Base-by-base conservation (phyloP, 495 filamentous ascomycete genomes). In the Chaetomium cochliodes region DNA sequence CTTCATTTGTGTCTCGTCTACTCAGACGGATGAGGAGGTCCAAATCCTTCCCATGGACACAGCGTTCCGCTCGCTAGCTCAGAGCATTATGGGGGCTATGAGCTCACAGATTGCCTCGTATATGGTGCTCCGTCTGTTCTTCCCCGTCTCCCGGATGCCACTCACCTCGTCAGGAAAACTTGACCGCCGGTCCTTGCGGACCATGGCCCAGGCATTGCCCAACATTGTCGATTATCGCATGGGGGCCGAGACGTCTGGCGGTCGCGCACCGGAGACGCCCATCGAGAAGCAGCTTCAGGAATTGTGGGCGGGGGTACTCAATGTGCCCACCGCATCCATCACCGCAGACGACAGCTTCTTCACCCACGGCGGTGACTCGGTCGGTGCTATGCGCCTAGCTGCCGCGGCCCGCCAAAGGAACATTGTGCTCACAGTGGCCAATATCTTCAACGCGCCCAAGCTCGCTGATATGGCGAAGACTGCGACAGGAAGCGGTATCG, bases 371-470 rank as follows among this genome's bases (percentile, higher is more conserved):
- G 88, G 88, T 41, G 88, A 91, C 69, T 90, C 87, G 0, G 85
- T 91, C 60, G 82, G 83, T 11, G 87, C 87, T 0, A 90, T 91
- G 81, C 84, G 83, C 64, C 76, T 90, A 51, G 87, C 85, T n/a
- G 80, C 85, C 11, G 80, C 80, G 56, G 81, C 83, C 28, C 83
- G 78, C 37, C 68, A 65, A 5, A 75, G 79, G 23, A 82, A 82
- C 1, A 50, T 87, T 22, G 72, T 74, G 25, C 70, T 90, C 41
- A 82, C 82, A 0, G 85, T 88, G 5, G 81, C 82, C 0, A 70
- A 72, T 33, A 73, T 84, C 12, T 86, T 88, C 58, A 66, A 74
- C 18, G 67, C 78, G 41, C 80, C 82, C 7, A 79, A 76, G 9
- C 80, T 87, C 2, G 74, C 71, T 16, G 77, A 80, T 28, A 76